phyloP scores from a whole-genome alignment of 257 asterid genomes.

The Jacaranda mimosifolia region DNA sequence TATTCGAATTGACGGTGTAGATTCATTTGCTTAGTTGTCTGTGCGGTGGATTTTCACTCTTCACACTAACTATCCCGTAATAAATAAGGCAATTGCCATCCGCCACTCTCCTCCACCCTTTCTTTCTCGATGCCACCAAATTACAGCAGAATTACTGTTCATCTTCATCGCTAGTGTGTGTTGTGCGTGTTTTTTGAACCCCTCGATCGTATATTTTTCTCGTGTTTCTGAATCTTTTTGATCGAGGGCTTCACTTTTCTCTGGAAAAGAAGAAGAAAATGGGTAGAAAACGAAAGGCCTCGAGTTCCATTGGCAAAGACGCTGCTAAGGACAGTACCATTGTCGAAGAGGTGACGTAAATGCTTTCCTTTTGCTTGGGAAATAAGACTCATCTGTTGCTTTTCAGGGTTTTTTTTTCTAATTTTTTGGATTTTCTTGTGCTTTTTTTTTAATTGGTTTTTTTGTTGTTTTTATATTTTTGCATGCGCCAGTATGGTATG shows the following conservation, averaged over 20 bases:
- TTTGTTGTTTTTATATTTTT: not conserved
- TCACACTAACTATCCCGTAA: not conserved
- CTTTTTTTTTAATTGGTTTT: not conserved
- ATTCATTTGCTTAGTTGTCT: not conserved
- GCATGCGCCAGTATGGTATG: not conserved
- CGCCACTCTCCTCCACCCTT: not conserved
- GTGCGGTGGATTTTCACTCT: not conserved
- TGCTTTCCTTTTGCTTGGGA: not conserved
- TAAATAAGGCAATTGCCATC: not conserved
- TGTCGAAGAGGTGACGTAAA: conserved; percentile 29
- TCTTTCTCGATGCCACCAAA: not conserved
- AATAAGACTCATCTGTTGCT: not conserved
- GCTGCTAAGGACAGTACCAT: conserved; percentile 3
- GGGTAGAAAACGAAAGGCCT: conserved; percentile 37
- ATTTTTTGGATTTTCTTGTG: not conserved
- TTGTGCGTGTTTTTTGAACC: conserved; percentile 1
- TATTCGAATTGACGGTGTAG: conserved; percentile 26
- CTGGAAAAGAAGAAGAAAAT: conserved; percentile 19
- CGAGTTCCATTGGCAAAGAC: conserved; percentile 6
- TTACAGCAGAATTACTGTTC: not conserved
- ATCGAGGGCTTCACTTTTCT: not conserved
- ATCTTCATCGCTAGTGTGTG: not conserved
- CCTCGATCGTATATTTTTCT: not conserved
- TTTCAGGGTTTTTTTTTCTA: not conserved
- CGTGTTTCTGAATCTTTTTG: not conserved